Base-by-base conservation (phyloP, 495 filamentous ascomycete genomes). In the Venustampulla echinocandica region DNA sequence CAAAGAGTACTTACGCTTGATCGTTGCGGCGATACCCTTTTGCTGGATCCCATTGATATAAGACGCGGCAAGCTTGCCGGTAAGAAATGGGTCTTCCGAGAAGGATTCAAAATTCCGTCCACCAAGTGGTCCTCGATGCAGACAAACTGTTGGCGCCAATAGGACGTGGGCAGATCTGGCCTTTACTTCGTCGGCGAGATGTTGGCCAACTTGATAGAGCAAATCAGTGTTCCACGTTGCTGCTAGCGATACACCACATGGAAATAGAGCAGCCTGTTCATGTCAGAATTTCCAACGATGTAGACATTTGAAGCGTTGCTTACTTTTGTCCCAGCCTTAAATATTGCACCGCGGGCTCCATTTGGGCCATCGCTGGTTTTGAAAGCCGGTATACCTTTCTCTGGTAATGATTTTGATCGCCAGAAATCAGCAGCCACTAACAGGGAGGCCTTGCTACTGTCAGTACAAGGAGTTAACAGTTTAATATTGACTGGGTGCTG, bases 91-190 rank as follows among this genome's bases (percentile, higher is more conserved):
- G 52, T 92, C 87, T 59, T 92, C 87, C 4, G 85, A 86, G 61
- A 89, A 90, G 0, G 84, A 87, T 64, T 93, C 87, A 48, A 90
- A 94, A 44, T 87, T 87, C 41, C 87, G 75, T 5, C 87, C 87
- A 10, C 87, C 86, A 0, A 93, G 69, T 1, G 87, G 87, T 15
- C 82, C 82, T 11, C 87, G 76, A 54, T 92, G 87, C 62, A 85
- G 82, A 62, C 85, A 89, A 49, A 89, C 81, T 4, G 86, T 90
- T 9, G 86, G 86, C 2, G 84, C 86, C 7, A 93, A 71, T 1
- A 90, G 68, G 14, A 90, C 71, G 46, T 87, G 74, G 23, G 82
- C 80, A 11, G 81, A 81, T 53, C 86, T 84, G 7, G 84, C 82
- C 41, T 75, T 81, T 10, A 73, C 68, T 62, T 93, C 87, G 27